Evolutionary conservation across 345 rosid species (phyloP).

Genomic region (Citrus sinensis): DNA sequence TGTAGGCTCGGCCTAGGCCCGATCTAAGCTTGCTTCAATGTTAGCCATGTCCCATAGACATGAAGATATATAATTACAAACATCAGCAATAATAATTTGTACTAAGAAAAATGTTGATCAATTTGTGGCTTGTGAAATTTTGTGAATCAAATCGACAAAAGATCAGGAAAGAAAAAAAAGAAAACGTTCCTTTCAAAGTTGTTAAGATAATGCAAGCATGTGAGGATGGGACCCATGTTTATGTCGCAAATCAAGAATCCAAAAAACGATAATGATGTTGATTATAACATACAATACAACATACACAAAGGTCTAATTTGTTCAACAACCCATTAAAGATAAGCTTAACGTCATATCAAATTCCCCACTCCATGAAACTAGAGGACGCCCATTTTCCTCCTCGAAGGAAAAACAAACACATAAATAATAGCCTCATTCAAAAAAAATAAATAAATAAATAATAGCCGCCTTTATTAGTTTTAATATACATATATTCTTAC

Average conservation of each 20-base stretch:
- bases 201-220: not conserved
- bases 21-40: too few species aligned
- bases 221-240: not conserved
- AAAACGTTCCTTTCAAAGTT: not conserved
- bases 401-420: not conserved
- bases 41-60: not conserved
- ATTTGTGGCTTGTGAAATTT: not conserved
- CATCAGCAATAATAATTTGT: not conserved
- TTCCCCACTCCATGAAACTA: not conserved
- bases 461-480: too few species aligned
- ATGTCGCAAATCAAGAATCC: conserved; percentile 6
- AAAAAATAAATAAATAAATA: too few species aligned
- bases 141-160: not conserved
- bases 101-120: not conserved
- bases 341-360: not conserved
- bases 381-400: not conserved
- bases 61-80: not conserved
- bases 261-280: conserved; percentile 5
- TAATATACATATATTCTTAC: too few species aligned
- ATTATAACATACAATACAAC: not conserved
- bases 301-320: not conserved
- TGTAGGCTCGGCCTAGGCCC: not conserved
- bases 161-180: not conserved
- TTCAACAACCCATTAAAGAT: not conserved
- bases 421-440: not conserved